Evolutionary conservation across 2,329 filamentous ascomycete species (phyloP), one percentile per base, ranked within the genome.

Genomic region (Fusarium sterilihyphosum): DNA sequence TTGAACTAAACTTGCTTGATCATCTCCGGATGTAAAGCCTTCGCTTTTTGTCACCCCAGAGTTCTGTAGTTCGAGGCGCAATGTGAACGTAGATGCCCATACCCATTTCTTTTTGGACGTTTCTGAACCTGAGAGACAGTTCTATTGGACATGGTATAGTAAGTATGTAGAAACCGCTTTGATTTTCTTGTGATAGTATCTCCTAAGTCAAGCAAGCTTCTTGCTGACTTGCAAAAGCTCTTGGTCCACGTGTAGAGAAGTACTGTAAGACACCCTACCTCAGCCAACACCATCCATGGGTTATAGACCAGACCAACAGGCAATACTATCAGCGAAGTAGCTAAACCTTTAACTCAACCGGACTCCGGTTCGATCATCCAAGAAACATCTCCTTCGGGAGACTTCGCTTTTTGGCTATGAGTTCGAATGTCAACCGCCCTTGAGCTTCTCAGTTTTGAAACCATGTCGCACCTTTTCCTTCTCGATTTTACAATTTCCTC

Each of bases 331-430:
- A 70, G 65, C 65, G 65, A 69, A 47, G 65, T 70, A 69, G 67
- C 58, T 64, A 33, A 8, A 46, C 5, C 3, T 59, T 14, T 43
- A 47, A 37, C 29, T 8, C 33, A 37, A 24, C 44, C 5, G 13
- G 6, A 41, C 31, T 35, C 7, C 59, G 33, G 35, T 37, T 22
- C 8, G 11, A 44, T 24, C 20, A 26, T 18, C 9, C 12, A 8
- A 26, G 6, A 26, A 35, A 16, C 12, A 6, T 40, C 50, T 44
- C 56, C n/a, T 16, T 44, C 17, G 35, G 41, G 62, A 54, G 50
- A 53, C 63, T 71, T 71, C 69, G 69, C 57, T 69, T 72, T 71
- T 72, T 72, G 50, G n/a, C 29, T 9, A 6, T 13, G 2, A 37
- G 56, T 59, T 59, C 56, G 56, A 59, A 18, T 59, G 6, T 16